A percentile compares a stretch with the other conserved stretches of the same genome.
Conservation (phyloP, 352 stramenopile genomes). For the Globisporangium radiosum region DNA sequence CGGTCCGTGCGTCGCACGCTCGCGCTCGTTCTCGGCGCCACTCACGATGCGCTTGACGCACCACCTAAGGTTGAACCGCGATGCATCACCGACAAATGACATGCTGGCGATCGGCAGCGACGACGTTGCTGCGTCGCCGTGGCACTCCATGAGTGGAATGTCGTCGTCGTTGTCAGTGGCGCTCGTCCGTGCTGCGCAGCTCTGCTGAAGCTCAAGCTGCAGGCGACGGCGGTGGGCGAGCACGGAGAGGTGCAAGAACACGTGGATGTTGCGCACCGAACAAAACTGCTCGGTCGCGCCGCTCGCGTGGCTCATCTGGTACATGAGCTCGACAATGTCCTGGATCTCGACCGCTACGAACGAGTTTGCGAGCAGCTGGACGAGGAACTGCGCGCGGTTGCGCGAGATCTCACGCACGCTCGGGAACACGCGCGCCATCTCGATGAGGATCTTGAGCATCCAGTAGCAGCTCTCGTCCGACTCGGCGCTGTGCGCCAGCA, state of each 20-base stretch:
- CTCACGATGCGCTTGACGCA: constrained; percentile 29
- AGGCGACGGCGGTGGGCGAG: constrained; percentile 38
- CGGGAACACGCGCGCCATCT: constrained; percentile 52
- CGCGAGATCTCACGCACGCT: constrained; percentile 35
- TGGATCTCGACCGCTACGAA: constrained; percentile 47
- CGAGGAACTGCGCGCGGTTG: constrained; percentile 44
- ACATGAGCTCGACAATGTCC: constrained; percentile 61
- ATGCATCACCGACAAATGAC: constrained; percentile 43
- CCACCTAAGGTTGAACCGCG: constrained; percentile 62
- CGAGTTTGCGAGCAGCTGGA: constrained; percentile 42
- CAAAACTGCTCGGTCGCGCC: constrained; percentile 37
- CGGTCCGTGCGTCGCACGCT: constrained; percentile 26
- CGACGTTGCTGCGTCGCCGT: constrained; percentile 27
- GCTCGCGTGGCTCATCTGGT: constrained; percentile 36
- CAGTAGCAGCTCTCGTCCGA: constrained; percentile 44
- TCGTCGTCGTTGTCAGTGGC: constrained; percentile 17
- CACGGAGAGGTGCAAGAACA: constrained; percentile 60
- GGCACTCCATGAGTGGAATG: constrained; percentile 68
- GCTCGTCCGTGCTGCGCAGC: not conserved
- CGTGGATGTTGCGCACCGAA: constrained; percentile 42
- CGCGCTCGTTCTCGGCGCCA: constrained; percentile 9
- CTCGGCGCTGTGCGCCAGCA: constrained; percentile 8
- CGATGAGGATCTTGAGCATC: constrained; percentile 67
- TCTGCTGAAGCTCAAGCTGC: constrained; percentile 1
- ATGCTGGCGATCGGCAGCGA: constrained; percentile 63